Conservation (phyloP, 2,329 filamentous ascomycete species). For the Pyrenophora seminiperda region DNA sequence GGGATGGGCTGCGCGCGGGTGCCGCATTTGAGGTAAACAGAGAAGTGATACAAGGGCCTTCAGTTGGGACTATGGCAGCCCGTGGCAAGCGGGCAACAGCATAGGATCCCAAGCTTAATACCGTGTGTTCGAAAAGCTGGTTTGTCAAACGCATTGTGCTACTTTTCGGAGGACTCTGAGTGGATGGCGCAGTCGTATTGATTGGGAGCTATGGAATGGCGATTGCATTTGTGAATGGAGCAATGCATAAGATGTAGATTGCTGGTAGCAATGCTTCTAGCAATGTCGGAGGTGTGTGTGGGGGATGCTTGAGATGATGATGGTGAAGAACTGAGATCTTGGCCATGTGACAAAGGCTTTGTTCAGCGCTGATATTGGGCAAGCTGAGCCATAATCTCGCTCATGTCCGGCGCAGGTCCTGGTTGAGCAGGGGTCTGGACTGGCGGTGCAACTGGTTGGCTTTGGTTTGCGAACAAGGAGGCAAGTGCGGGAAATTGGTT, state of each 20-base stretch:
- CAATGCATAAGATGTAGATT: conserved; percentile 1
- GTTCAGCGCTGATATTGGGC: conserved; percentile 63
- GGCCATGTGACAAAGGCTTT: background rate
- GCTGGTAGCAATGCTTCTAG: conserved; percentile 9
- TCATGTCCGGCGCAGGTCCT: conserved; percentile 56
- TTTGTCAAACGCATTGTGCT: conserved; percentile 6
- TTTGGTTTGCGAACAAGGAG: conserved; percentile 34
- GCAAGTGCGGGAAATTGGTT: conserved; percentile 41
- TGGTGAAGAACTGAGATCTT: conserved; percentile 5
- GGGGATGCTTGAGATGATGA: conserved; percentile 4
- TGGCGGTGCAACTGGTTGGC: conserved; percentile 33
- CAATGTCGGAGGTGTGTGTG: conserved; percentile 2
- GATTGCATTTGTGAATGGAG: conserved; percentile 6
- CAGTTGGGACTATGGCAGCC: background rate
- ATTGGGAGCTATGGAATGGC: conserved; percentile 8
- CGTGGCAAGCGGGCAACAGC: background rate
- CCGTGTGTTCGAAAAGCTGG: conserved; percentile 3
- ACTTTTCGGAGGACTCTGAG: background rate
- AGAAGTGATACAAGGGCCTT: conserved; percentile 2
- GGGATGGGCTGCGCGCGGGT: too few species aligned
- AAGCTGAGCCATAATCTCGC: conserved; percentile 76
- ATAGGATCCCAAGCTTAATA: background rate
- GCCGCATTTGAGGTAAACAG: background rate
- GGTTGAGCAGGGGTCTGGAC: conserved; percentile 37
- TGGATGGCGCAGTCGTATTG: conserved; percentile 10